Percentiles rank a stretch among this genome's conserved stretches.
phyloP scores from a whole-genome alignment of 305 asterid species.

The Coffea humblotiana region DNA sequence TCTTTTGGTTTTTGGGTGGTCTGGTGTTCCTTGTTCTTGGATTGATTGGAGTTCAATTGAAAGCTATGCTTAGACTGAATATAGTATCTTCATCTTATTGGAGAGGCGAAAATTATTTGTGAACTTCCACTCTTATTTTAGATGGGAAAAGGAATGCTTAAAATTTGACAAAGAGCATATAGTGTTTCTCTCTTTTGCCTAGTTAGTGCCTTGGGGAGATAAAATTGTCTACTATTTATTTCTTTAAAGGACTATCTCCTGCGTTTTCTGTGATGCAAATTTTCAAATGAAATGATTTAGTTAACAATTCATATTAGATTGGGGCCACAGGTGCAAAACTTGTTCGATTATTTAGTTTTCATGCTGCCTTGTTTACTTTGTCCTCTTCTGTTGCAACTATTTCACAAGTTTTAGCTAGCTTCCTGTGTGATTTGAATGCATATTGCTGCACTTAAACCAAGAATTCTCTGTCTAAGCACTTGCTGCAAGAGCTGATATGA shows the following conservation, averaged over 20 bases:
- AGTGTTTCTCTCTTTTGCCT: not conserved
- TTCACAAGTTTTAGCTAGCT: not conserved
- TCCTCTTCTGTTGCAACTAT: not conserved
- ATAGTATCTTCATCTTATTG: not conserved
- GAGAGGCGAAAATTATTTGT: not conserved
- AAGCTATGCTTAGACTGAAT: not conserved
- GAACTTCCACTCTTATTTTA: not conserved
- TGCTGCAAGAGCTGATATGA: not conserved
- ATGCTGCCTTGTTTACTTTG: not conserved
- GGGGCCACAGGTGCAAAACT: not conserved
- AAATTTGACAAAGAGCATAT: not conserved
- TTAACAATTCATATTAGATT: not conserved
- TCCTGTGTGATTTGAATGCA: not conserved
- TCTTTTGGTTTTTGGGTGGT: not conserved
- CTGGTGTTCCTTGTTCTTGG: not conserved
- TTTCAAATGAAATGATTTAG: not conserved
- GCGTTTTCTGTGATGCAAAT: not conserved
- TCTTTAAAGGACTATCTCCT: too few relatives aligned
- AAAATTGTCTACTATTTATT: too few relatives aligned
- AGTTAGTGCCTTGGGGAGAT: not conserved
- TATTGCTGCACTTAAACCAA: not conserved
- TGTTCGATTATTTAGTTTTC: too few relatives aligned
- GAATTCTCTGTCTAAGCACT: not conserved
- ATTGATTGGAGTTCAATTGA: not conserved
- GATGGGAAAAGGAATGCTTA: not conserved